Percentiles rank a stretch among this genome's conserved stretches.
Evolutionary conservation across 192 early-diverging fungal genomes (phyloP).

Genomic region (Phycomyces nitens): DNA sequence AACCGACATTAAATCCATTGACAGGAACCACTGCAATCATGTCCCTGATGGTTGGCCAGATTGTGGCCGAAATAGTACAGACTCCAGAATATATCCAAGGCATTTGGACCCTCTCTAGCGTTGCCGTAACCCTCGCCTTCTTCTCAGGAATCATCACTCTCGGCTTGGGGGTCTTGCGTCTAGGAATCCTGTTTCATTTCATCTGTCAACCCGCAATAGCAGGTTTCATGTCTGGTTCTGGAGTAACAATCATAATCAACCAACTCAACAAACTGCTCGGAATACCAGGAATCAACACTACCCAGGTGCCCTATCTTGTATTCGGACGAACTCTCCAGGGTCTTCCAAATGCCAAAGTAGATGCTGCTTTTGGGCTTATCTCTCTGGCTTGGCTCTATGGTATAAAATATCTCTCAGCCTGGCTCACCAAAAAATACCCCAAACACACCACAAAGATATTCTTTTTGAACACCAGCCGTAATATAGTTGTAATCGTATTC

Average conservation of each 20-base stretch:
- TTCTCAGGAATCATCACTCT: conserved; percentile 70
- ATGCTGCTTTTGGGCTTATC: conserved; percentile 62
- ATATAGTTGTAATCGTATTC: conserved; percentile 73
- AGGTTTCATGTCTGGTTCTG: conserved; percentile 86
- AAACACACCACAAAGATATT: conserved; percentile 46
- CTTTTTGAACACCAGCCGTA: conserved; percentile 68
- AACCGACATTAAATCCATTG: too few relatives aligned
- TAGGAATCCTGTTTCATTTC: conserved; percentile 87
- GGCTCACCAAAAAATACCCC: conserved; percentile 44
- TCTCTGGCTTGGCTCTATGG: conserved; percentile 36
- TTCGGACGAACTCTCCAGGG: conserved; percentile 60
- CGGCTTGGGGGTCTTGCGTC: conserved; percentile 70
- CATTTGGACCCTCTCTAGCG: conserved; percentile 33
- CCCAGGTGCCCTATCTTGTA: conserved; percentile 68
- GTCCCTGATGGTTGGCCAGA: conserved; percentile 71
- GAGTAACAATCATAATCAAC: conserved; percentile 72
- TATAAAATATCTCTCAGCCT: conserved; percentile 35
- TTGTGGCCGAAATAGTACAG: conserved; percentile 34
- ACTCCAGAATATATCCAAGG: conserved; percentile 16
- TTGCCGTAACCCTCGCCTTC: conserved; percentile 61
- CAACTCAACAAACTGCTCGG: conserved; percentile 71
- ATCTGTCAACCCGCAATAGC: conserved; percentile 80
- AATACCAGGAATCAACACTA: conserved; percentile 70
- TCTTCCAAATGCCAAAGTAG: conserved; percentile 43
- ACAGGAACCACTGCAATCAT: conserved; percentile 59